Percentiles rank a stretch among this genome's conserved stretches.
These are phyloP conservation scores for Plasmodium gonderi DNA, from an alignment of 169 alveolate species.

Conservation along the genomic window DNA sequence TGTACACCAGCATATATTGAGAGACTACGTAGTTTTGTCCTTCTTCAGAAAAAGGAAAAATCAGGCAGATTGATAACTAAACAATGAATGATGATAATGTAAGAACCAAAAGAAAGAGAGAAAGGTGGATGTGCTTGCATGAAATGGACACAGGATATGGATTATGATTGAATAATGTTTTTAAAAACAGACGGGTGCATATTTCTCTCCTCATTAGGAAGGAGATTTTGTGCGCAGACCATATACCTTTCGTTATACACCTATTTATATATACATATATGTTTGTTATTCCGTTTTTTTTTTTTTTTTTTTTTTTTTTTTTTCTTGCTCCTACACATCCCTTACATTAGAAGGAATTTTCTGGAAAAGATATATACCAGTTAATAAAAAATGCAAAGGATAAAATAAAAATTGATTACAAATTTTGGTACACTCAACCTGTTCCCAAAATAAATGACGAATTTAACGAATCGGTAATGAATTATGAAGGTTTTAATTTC, in stretches of 20 bases:
- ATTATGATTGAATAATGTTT: neutral
- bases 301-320: neutral
- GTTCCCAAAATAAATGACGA: conserved; percentile 91
- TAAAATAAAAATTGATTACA: conserved; percentile 81
- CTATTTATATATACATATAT: neutral
- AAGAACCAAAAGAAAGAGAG: neutral
- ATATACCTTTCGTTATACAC: neutral
- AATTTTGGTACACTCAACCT: conserved; percentile 97
- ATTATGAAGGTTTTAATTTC: neutral
- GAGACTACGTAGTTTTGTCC: neutral
- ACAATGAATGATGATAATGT: conserved; percentile 70
- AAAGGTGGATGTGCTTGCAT: neutral
- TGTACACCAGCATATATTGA: neutral
- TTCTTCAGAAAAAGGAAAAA: neutral
- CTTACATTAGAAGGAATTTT: conserved; percentile 34
- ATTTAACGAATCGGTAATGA: conserved; percentile 69
- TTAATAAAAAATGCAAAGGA: conserved; percentile 53
- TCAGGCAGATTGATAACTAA: neutral
- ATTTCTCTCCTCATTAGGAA: too few relatives aligned
- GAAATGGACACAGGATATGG: conserved; percentile 9
- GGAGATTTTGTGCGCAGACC: too few relatives aligned
- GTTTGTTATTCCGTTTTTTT: neutral
- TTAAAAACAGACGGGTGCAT: too few relatives aligned
- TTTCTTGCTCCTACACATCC: neutral
- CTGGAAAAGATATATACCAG: conserved; percentile 51